Percentiles rank a stretch among this genome's conserved stretches.
Conservation (phyloP, 1,139 yeast species). For the Pneumocystis sp. region DNA sequence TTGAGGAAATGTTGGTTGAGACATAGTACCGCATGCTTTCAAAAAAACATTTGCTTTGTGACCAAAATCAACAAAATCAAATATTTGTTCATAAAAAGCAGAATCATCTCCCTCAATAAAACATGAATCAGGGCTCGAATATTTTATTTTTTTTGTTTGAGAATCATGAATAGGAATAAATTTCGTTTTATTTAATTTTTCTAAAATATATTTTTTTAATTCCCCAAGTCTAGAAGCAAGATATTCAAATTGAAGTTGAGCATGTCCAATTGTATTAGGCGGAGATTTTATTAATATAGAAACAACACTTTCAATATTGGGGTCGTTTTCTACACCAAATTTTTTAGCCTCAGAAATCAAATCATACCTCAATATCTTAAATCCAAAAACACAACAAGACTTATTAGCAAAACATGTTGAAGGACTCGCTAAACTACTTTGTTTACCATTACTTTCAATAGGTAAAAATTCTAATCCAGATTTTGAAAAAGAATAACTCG, state of each 20-base stretch:
- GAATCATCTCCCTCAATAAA: slow-evolving; percentile 11
- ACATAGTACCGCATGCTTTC: slow-evolving; percentile 24
- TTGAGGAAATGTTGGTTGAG: slow-evolving; percentile 24
- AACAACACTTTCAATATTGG: slow-evolving; percentile 19
- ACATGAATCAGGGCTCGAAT: slow-evolving; percentile 7
- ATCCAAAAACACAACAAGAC: slow-evolving; percentile 20
- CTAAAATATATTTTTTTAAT: slow-evolving; percentile 16
- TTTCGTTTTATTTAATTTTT: slow-evolving; percentile 12
- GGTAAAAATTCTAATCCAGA: slow-evolving; percentile 12
- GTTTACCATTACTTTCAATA: slow-evolving; percentile 6
- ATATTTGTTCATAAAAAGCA: slow-evolving; percentile 20
- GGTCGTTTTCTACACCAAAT: slow-evolving; percentile 23
- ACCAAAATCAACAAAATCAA: slow-evolving; percentile 21
- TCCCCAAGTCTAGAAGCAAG: slow-evolving; percentile 20
- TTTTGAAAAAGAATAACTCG: slow-evolving; percentile 10
- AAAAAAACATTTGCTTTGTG: slow-evolving; percentile 23
- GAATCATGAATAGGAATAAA: slow-evolving; percentile 21
- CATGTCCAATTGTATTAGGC: slow-evolving; percentile 17
- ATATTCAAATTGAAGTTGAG: slow-evolving; percentile 21
- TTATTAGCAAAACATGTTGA: slow-evolving; percentile 9
- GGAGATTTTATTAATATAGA: slow-evolving; percentile 17
- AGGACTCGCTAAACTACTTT: slow-evolving; percentile 2
- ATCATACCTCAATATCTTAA: slow-evolving; percentile 20
- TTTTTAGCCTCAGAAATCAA: slow-evolving; percentile 20
- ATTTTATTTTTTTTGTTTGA: slow-evolving; percentile 4